A percentile compares a stretch with the other conserved stretches of the same genome.
phyloP scores from a whole-genome alignment of 345 rosid genomes.

The Syzygium oleosum region DNA sequence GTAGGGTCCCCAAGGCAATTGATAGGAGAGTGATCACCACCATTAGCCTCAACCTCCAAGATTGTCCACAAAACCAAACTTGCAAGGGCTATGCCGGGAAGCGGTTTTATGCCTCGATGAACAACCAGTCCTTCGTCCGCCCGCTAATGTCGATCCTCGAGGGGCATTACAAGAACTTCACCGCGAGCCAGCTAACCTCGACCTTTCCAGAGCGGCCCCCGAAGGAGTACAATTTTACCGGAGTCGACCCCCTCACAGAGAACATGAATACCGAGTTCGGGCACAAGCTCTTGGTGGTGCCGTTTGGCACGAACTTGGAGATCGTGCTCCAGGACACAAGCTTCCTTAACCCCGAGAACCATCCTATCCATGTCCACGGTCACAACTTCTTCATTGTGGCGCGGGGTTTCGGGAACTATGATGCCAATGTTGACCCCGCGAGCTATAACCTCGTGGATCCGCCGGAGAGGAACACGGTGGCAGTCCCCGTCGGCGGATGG shows the following conservation, averaged over 20 bases:
- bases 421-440: constrained; percentile 23
- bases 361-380: constrained; percentile 78
- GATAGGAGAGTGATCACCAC: constrained; percentile 39
- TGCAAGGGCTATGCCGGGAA: constrained; percentile 38
- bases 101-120: constrained; percentile 44
- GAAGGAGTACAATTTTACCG: constrained; percentile 29
- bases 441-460: constrained; percentile 61
- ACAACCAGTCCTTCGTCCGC: constrained; percentile 45
- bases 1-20: constrained; percentile 41
- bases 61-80: constrained; percentile 27
- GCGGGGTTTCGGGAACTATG: constrained; percentile 54
- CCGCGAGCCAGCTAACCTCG: constrained; percentile 9
- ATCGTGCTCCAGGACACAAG: constrained; percentile 58
- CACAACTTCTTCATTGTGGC: constrained; percentile 62
- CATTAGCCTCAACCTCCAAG: constrained; percentile 44
- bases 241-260: constrained; percentile 21
- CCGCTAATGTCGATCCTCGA: constrained; percentile 34
- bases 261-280: constrained; percentile 35
- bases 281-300: constrained; percentile 28
- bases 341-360: constrained; percentile 37
- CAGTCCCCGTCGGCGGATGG: constrained; percentile 75
- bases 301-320: constrained; percentile 42
- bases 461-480: constrained; percentile 50
- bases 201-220: constrained; percentile 49
- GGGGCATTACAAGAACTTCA: constrained; percentile 32